A percentile compares a stretch with the other conserved stretches of the same genome.
Conservation (phyloP, 306 rosid species). For the Cicer arietinum region DNA sequence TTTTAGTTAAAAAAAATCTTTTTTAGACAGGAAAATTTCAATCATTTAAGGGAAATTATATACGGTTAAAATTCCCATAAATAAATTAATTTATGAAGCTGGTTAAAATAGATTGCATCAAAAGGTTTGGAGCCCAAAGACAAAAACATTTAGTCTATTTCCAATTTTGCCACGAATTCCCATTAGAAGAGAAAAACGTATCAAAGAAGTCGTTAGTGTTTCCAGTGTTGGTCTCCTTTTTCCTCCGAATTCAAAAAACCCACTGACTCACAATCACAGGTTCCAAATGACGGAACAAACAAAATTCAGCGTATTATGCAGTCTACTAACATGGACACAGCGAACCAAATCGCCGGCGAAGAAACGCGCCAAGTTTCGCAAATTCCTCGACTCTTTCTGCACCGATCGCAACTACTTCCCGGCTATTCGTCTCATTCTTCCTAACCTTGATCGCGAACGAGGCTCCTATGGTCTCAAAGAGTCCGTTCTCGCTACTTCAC, state of each 20-base stretch:
- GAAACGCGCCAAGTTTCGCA: slow-evolving; percentile 89
- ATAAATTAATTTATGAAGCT: too few species aligned
- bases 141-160: too few species aligned
- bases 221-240: not conserved
- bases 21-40: too few species aligned
- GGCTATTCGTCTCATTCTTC: slow-evolving; percentile 81
- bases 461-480: slow-evolving; percentile 90
- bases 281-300: slow-evolving; percentile 61
- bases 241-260: not conserved
- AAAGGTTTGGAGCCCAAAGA: too few species aligned
- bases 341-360: slow-evolving; percentile 66
- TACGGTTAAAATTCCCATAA: too few species aligned
- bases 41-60: too few species aligned
- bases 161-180: too few species aligned
- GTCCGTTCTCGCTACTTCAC: slow-evolving; percentile 82
- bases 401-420: slow-evolving; percentile 59
- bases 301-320: slow-evolving; percentile 72
- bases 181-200: not conserved
- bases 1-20: too few species aligned
- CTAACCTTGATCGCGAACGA: slow-evolving; percentile 86
- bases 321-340: slow-evolving; percentile 82
- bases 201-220: not conserved
- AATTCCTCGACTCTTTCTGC: slow-evolving; percentile 83
- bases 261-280: too few species aligned
- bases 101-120: too few species aligned